Evolutionary conservation across 2,329 filamentous ascomycete species (phyloP).

Genomic region (Tolypocladium endophyticum): DNA sequence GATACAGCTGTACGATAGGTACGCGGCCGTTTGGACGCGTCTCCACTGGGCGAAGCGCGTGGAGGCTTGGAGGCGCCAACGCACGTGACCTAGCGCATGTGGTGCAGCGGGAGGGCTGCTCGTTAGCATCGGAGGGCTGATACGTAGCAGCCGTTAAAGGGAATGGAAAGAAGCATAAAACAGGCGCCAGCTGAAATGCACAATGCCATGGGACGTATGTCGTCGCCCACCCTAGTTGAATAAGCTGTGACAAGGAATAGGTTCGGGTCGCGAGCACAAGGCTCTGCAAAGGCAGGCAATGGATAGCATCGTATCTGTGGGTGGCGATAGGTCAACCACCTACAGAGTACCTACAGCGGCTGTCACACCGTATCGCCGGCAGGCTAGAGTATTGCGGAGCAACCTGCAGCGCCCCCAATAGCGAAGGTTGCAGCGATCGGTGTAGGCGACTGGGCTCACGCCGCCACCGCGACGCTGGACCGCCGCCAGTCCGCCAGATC

Average conservation of each 20-base stretch:
- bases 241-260: too few species aligned
- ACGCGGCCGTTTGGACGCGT: not conserved
- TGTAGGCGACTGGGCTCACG: not conserved
- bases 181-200: too few species aligned
- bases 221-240: not conserved
- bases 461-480: not conserved
- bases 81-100: not conserved
- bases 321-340: not conserved
- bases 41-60: not conserved
- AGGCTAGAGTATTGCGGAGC: not conserved
- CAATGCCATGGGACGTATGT: not conserved
- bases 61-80: not conserved
- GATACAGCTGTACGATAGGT: not conserved
- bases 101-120: too few species aligned
- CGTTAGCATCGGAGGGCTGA: too few species aligned
- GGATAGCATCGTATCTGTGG: too few species aligned
- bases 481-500: not conserved
- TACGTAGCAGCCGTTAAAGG: not conserved
- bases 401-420: not conserved
- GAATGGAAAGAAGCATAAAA: not conserved
- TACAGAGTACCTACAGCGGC: not conserved
- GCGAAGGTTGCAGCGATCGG: not conserved
- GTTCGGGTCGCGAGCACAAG: too few species aligned
- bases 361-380: not conserved
- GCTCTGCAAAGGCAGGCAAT: too few species aligned